A percentile compares a stretch with the other conserved stretches of the same genome.
These are phyloP conservation scores for Penicillium sp. DNA, from an alignment of 2,329 filamentous ascomycete species.

Conservation along the genomic window DNA sequence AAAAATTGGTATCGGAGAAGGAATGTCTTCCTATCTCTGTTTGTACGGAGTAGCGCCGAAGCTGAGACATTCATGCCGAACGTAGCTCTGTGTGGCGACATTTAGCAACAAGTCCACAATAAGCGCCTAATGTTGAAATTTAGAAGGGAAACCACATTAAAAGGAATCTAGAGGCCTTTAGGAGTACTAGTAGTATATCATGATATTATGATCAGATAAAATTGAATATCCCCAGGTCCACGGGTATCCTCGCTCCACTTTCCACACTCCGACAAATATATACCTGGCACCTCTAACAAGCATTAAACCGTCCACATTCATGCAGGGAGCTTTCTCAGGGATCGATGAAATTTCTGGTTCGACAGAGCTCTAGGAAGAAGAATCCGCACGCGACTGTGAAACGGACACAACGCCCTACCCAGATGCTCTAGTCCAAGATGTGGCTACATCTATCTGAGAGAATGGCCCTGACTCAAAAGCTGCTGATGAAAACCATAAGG, in stretches of 20 bases:
- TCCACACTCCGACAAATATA: neutral
- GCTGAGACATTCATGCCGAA: neutral
- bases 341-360: neutral
- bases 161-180: neutral
- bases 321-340: too few species aligned
- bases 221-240: neutral
- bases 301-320: too few species aligned
- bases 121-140: neutral
- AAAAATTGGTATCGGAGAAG: neutral
- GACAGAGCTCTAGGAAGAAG: neutral
- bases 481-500: neutral
- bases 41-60: neutral
- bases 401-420: neutral
- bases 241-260: neutral
- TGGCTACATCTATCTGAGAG: neutral
- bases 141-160: neutral
- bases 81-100: neutral
- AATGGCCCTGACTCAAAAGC: neutral
- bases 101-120: neutral
- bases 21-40: neutral
- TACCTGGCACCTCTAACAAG: too few species aligned
- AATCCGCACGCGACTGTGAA: neutral
- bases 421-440: neutral
- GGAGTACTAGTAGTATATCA: too few species aligned
- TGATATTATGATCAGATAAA: neutral